Conservation (phyloP, 2,329 filamentous ascomycete species). For the Calonectria montana region DNA sequence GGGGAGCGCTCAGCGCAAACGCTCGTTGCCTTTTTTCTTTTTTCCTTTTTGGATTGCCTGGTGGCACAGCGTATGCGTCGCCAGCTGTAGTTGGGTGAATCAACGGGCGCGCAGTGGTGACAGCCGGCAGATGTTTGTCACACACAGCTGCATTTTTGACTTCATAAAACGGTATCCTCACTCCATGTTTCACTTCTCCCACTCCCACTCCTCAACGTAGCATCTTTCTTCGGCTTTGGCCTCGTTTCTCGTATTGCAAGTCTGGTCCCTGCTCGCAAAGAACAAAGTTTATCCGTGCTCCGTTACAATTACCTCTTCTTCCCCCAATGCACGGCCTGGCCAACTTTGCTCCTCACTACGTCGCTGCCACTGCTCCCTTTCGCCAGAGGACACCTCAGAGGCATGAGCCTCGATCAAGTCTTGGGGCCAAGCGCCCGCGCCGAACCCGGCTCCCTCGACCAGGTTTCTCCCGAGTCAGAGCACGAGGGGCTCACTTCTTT, state of each 20-base stretch:
- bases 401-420: not conserved
- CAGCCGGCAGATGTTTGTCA: not conserved
- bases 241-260: not conserved
- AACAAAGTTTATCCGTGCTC: not conserved
- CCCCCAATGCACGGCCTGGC: not conserved
- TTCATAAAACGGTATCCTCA: not conserved
- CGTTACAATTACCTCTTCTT: not conserved
- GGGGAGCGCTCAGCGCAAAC: not conserved
- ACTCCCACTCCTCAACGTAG: not conserved
- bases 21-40: not conserved
- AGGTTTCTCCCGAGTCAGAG: constrained; percentile 11
- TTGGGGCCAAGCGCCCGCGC: not conserved
- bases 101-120: not conserved
- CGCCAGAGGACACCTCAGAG: not conserved
- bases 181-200: not conserved
- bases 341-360: constrained; percentile 6
- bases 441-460: not conserved
- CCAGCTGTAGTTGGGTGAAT: not conserved
- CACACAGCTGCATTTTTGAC: not conserved
- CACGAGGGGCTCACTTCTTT: constrained; percentile 36
- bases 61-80: not conserved
- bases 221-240: not conserved
- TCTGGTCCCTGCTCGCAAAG: not conserved
- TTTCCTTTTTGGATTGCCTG: not conserved
- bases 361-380: constrained; percentile 6